A percentile compares a stretch with the other conserved stretches of the same genome.
Conservation (phyloP, 768 basidiomycete genomes). For the Hydnomerulius pinastri region DNA sequence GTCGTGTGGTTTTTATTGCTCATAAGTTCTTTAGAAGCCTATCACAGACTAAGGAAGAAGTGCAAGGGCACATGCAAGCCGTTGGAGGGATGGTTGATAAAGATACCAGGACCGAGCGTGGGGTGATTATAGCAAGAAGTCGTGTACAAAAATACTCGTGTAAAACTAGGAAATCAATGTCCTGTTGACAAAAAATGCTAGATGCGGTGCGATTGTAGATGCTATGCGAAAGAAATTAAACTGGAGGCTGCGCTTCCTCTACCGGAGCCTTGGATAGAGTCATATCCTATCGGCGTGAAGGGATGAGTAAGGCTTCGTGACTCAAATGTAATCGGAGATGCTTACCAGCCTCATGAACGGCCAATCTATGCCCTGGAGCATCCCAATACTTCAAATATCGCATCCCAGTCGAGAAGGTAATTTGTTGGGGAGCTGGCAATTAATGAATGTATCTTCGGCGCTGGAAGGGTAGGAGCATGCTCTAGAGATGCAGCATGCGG, state of each 20-base stretch:
- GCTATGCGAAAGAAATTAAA: slow-evolving; percentile 5
- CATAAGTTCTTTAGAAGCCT: no score
- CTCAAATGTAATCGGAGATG: neutral
- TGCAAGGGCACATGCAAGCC: no score
- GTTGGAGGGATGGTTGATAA: neutral
- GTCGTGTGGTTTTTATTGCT: no score
- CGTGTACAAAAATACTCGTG: neutral
- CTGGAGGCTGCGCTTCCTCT: neutral
- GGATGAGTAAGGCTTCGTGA: neutral
- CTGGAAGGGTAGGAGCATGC: neutral
- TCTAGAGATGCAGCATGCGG: slow-evolving; percentile 5
- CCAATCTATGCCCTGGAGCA: slow-evolving; percentile 5
- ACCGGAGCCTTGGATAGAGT: neutral
- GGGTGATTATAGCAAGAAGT: neutral
- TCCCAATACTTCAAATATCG: slow-evolving; percentile 31
- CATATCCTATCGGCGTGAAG: slow-evolving; percentile 5
- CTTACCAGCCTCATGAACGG: slow-evolving; percentile 13
- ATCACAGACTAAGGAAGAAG: no score
- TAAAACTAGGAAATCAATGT: neutral
- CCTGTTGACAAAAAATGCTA: neutral
- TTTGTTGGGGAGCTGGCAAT: slow-evolving; percentile 15
- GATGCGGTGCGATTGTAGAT: slow-evolving; percentile 2
- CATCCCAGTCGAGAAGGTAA: slow-evolving; percentile 31
- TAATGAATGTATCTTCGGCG: slow-evolving; percentile 5
- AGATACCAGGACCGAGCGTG: neutral